Conservation (phyloP, 768 basidiomycete genomes). For the Galerina sulciceps region DNA sequence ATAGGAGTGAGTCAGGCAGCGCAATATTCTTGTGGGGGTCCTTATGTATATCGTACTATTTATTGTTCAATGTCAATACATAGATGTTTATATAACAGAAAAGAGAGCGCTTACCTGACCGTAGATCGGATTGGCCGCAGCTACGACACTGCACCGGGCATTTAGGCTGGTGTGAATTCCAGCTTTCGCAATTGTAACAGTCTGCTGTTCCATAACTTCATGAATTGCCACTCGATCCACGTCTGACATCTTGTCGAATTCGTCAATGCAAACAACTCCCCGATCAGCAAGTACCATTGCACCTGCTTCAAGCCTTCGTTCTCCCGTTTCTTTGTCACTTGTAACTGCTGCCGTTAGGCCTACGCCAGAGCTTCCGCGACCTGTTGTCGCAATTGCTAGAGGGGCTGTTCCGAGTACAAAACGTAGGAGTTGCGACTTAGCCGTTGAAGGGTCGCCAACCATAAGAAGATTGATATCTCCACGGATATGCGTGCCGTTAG, state of each 20-base stretch:
- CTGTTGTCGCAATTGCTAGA: constrained; percentile 97
- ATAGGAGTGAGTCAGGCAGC: constrained; percentile 94
- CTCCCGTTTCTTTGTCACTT: constrained; percentile 97
- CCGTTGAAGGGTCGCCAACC: constrained; percentile 99
- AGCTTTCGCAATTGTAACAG: constrained; percentile 98
- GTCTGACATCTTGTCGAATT: constrained; percentile 99
- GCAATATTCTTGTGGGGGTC: constrained; percentile 99
- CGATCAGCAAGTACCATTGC: constrained; percentile 99
- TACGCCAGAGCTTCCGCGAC: constrained; percentile 97
- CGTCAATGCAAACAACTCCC: constrained; percentile 98
- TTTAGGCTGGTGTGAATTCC: constrained; percentile 99
- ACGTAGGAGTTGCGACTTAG: constrained; percentile 94
- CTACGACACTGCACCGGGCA: constrained; percentile 96
- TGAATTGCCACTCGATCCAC: constrained; percentile 98
- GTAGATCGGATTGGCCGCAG: constrained; percentile 98
- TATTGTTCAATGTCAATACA: constrained; percentile 14
- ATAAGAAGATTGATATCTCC: constrained; percentile 99
- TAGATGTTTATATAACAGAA: constrained; percentile 5
- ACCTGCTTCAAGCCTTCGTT: constrained; percentile 94
- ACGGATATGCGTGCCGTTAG: constrained; percentile 97
- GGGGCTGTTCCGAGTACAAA: constrained; percentile 97
- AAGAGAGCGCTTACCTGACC: constrained; percentile 69
- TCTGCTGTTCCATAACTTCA: constrained; percentile 99
- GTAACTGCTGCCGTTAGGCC: constrained; percentile 99
- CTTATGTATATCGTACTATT: constrained; percentile 97